phyloP scores from a whole-genome alignment of 805 yeast genomes.

The Wickerhamiella slavikovae region DNA sequence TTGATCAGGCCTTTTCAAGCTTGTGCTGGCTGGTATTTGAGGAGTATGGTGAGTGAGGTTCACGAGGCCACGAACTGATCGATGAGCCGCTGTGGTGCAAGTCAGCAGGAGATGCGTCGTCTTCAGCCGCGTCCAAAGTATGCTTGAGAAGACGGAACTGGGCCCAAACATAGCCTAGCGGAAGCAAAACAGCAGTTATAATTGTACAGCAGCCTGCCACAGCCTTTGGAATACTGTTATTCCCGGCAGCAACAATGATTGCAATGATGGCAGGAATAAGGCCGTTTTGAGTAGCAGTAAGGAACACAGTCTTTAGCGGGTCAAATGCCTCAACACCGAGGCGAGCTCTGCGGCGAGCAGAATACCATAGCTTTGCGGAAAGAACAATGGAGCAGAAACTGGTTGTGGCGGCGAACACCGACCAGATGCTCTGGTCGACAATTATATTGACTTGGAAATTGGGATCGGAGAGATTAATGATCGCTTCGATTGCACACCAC shows the following conservation, averaged over 20 bases:
- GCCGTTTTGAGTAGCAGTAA: conserved; percentile 69
- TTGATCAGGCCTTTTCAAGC: too few species aligned
- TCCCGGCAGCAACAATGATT: not conserved
- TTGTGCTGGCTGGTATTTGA: too few species aligned
- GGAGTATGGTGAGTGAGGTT: too few species aligned
- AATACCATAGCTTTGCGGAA: conserved; percentile 40
- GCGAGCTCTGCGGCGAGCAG: conserved; percentile 50
- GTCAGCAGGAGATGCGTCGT: too few species aligned
- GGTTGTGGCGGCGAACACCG: conserved; percentile 50
- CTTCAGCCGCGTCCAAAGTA: too few species aligned
- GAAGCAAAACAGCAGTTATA: conserved; percentile 8
- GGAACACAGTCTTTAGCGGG: conserved; percentile 56
- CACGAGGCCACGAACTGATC: too few species aligned
- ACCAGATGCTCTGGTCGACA: conserved; percentile 22
- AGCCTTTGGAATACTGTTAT: not conserved
- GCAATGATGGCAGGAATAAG: conserved; percentile 48
- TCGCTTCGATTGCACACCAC: conserved; percentile 17
- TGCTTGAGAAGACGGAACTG: conserved; percentile 3
- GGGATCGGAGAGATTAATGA: not conserved
- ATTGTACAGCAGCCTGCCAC: conserved; percentile 1
- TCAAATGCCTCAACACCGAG: conserved; percentile 72
- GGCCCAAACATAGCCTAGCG: conserved; percentile 13
- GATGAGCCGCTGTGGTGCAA: too few species aligned
- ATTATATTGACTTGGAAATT: not conserved
- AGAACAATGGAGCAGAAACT: conserved; percentile 40